Evolutionary conservation across 305 asterid genomes (phyloP), one percentile per base, ranked within the genome.

Genomic region (Fraxinus nigra): DNA sequence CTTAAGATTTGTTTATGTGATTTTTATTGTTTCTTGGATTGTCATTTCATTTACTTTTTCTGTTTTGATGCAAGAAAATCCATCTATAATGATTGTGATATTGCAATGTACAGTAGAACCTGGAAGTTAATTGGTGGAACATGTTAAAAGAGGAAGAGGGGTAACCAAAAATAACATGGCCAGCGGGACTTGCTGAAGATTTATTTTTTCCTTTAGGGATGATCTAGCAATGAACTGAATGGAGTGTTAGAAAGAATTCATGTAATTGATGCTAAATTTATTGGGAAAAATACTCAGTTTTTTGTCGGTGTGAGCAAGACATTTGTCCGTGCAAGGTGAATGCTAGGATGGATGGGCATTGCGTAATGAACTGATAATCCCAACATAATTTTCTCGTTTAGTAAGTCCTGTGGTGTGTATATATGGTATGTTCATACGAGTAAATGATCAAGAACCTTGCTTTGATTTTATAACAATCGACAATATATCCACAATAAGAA

Each of bases 381-480:
- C 75, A 28, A 26, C 74, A 67, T 67, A 67, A 5, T 69, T 69
- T 30, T 69, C 75, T 69, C 5, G 22, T 69, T 69, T 69, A 13
- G 75, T 6, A 67, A 69, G 30, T 4, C 38, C 7, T 61, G 33
- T 22, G 33, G 32, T 22, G 13, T 18, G 2, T 61, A 61, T 61
- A 61, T 22, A 61, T 34, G 51, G 24, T 63, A 63, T 75, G 34
- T 81, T 81, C 76, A 67, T 72, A 32, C 5, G 28, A 18, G 73
- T 35, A 37, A 74, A 81, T 51, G 79, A 80, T 74, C 59, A 54
- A 26, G 24, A 73, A 59, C 30, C 75, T 73, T 51, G 33, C 59
- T 46, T 75, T 75, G 56, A 22, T 59, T 59, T 59, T 59, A 20
- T 59, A 59, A 59, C 30, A 59, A 20, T 59, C 3, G 69, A 20